Evolutionary conservation across 2,329 filamentous ascomycete genomes (phyloP), one percentile per base, ranked within the genome.

Genomic region (Alternaria ventricosa): DNA sequence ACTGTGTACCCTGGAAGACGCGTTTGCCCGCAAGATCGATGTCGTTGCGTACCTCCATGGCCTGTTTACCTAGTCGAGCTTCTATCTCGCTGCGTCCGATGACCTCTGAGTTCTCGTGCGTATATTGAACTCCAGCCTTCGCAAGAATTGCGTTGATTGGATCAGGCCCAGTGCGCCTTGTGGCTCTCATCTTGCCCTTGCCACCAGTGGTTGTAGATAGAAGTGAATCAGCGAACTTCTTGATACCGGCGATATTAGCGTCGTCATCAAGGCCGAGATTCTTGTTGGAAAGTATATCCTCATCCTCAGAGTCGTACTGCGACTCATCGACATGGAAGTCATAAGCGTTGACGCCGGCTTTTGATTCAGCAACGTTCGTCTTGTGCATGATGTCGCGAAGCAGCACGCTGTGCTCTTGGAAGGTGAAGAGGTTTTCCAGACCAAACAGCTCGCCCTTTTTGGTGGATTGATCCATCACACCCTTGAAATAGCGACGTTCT

Each of bases 341-440:
- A n/a, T 90, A 85, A 28, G 97, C 88, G 27, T 88, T 87, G 10
- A 98, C 91, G 0, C 94, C 95, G 1, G 92, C 93, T 75, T 90
- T 92, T 45, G 93, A 93, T 82, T 99, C 96, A 5, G 96, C 96
- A 55, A 99, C 90, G 74, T 99, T 99, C 27, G 96, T 98, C 80
- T 97, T 97, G 83, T 98, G 97, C 72, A 99, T 93, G 70, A 99
- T 98, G 60, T 97, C 93, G n/a, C 92, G 88, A 6, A 98, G 86
- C 13, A 97, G 86, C 12, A 96, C 87, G 63, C 92, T 92, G 68
- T 94, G 88, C 51, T 89, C 88, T 67, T 93, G 89, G 66, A 93
- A 97, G 0, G 89, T 89, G 71, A 99, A 93, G 12, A 99, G 86
- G 70, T 99, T 99, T 22, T 87, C 82, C 2, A 98, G 85, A 0